These are phyloP conservation scores for Parietaria judaica DNA, from an alignment of 306 rosid species.

Conservation along the genomic window DNA sequence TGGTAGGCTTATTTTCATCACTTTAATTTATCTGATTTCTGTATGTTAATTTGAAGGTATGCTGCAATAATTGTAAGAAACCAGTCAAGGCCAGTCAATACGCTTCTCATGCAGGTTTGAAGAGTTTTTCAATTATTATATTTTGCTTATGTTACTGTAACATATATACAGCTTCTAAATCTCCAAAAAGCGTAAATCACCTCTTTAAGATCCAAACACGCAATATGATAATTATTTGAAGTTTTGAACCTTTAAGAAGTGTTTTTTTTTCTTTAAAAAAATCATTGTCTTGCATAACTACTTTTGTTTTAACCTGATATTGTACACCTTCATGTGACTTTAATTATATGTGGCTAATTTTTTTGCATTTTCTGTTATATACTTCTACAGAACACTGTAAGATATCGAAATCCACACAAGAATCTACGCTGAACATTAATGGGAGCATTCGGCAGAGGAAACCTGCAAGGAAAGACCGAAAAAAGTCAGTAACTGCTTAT, in stretches of 20 bases:
- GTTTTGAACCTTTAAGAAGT: background rate
- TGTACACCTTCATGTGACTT: background rate
- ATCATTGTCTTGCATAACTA: background rate
- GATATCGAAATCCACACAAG: constrained; percentile 42
- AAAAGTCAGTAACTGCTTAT: constrained; percentile 45
- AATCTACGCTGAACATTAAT: constrained; percentile 42
- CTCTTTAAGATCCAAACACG: background rate
- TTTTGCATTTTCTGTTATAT: background rate
- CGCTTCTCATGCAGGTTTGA: constrained; percentile 80
- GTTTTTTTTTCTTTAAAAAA: background rate
- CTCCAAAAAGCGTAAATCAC: background rate
- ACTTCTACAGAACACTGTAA: constrained; percentile 67
- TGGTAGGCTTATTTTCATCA: constrained; percentile 15
- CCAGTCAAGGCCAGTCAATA: constrained; percentile 78
- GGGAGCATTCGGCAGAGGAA: constrained; percentile 48
- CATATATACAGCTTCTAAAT: background rate
- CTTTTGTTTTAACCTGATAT: background rate
- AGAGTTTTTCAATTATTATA: constrained; percentile 6
- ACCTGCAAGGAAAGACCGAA: constrained; percentile 70
- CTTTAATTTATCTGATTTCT: constrained; percentile 22
- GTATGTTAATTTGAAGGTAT: constrained; percentile 53
- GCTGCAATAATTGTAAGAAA: constrained; percentile 90
- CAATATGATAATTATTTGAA: background rate
- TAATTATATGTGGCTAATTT: background rate
- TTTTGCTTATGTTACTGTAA: background rate